Evolutionary conservation across 257 asterid genomes (phyloP), one percentile per base, ranked within the genome.

Genomic region (Thymus mandschuricus): DNA sequence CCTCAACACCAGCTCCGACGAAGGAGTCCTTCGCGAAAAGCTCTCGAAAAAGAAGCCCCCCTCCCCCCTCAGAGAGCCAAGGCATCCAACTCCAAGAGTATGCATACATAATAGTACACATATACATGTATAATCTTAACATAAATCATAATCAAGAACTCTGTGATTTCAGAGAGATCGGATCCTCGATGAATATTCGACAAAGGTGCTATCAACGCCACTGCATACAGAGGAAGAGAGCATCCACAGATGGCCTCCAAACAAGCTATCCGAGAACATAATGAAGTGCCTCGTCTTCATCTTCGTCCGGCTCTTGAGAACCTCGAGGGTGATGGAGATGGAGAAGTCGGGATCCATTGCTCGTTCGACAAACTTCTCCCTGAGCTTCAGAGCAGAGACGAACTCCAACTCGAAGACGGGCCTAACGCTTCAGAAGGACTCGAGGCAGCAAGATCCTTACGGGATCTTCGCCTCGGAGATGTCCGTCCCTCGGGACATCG

Each of bases 391-490:
- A 64, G 87, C 86, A 2, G 99, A 93, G 60, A 60, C 90, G 8
- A 74, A 72, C 79, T 67, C 81, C 2, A 86, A 56, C 33, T 60
- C 80, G 1, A 85, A 81, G 66, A 69, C 81, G 0, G 64, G 75
- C 75, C 81, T 75, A 15, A 46, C 73, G 76, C 52, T 79, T 10
- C 95, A 85, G 27, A 90, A 86, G 70, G 96, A 90, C 15, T 84
- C 93, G 12, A 77, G 96, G 27, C 99, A 95, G 64, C 98, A 88
- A 76, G 99, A 95, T 66, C 98, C 97, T 9, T 95, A 88, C n/a
- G 96, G 92, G 1, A 86, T 92, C 34, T 92, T 92, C 40, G 69
- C 62, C 57, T 78, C 84, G 0, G 91, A 89, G 71, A 91, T 81
- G 13, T 88, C 98, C 0, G 50, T 85, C 10, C 81, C 92, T 0